Percentiles rank a stretch among this genome's conserved stretches.
Evolutionary conservation across 805 yeast species (phyloP).

Genomic region (Wickerhamiella sorbophila): DNA sequence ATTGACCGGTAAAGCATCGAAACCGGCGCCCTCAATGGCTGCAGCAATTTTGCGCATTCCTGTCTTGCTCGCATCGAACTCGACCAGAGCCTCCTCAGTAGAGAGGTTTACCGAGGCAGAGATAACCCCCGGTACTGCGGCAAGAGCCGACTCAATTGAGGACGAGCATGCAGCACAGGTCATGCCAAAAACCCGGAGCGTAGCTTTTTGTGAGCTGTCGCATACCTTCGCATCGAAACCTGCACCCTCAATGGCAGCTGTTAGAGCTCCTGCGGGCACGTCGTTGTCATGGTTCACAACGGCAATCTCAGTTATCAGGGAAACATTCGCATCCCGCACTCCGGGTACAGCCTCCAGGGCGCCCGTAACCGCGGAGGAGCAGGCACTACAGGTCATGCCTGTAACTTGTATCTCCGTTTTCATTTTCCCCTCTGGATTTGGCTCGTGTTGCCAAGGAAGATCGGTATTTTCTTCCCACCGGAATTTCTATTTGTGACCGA

Average conservation of each 20-base stretch:
- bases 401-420: conserved; percentile 24
- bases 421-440: neutral
- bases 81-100: conserved; percentile 40
- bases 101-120: conserved; percentile 37
- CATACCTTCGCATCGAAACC: conserved; percentile 47
- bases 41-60: conserved; percentile 53
- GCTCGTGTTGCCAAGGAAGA: no score
- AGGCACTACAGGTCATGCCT: conserved; percentile 92
- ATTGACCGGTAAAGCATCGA: conserved; percentile 36
- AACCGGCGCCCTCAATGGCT: conserved; percentile 37
- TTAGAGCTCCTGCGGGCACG: conserved; percentile 27
- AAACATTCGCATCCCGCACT: conserved; percentile 43
- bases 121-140: conserved; percentile 33
- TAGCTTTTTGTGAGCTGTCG: neutral
- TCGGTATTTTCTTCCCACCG: no score
- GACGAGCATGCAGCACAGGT: conserved; percentile 43
- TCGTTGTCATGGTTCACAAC: conserved; percentile 34
- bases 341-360: conserved; percentile 38
- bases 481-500: no score
- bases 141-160: conserved; percentile 36
- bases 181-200: conserved; percentile 41
- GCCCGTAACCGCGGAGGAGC: conserved; percentile 51
- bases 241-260: conserved; percentile 51
- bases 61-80: conserved; percentile 32
- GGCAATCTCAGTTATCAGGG: conserved; percentile 67